Base-by-base conservation (phyloP, 768 basidiomycete species). In the Myochromella boudieri region DNA sequence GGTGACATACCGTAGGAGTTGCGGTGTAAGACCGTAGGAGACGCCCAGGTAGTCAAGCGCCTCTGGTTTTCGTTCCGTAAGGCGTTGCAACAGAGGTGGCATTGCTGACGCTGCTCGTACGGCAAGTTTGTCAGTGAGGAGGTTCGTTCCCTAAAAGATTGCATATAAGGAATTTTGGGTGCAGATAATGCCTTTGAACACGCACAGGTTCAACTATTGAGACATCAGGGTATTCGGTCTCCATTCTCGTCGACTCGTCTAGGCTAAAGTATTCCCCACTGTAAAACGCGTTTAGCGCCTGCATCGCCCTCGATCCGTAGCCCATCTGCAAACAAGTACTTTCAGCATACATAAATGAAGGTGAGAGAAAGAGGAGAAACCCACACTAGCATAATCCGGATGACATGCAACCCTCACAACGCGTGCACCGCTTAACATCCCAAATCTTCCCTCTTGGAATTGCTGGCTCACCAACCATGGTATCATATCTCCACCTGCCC, bases 371-470 rank as follows among this genome's bases (percentile, higher is more conserved):
- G 15, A 38, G 34, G 18, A 14, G 14, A 10, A 4, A 74, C 86
- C 61, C 54, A 94, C 93, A 57, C 82, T 87, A 29, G 89, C 82
- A 61, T 95, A 95, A 63, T 98, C 95, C 0, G 97, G 97, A 68
- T 97, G 94, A 24, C 90, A 92, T 24, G 97, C 95, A 42, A 99
- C 85, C 47, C 97, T 75, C 12, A 99, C 95, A 18, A 99, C 71
- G 37, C 97, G 73, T 5, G 89, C 95, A 0, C 97, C 97, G 31
- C 91, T 93, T 53, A 99, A 69, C 67, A 80, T 74, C 5, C 91
- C 95, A 67, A 99, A 99, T 62, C 89, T 87, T 55, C 80, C 86
- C 66, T 99, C 97, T 71, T 97, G 93, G 75, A 91, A 99, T 73
- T 97, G 84, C 64, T 94, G 92, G 34, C 90, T 84, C 37, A 99